phyloP scores from a whole-genome alignment of 768 basidiomycete genomes.

The Lentinula raphanica region DNA sequence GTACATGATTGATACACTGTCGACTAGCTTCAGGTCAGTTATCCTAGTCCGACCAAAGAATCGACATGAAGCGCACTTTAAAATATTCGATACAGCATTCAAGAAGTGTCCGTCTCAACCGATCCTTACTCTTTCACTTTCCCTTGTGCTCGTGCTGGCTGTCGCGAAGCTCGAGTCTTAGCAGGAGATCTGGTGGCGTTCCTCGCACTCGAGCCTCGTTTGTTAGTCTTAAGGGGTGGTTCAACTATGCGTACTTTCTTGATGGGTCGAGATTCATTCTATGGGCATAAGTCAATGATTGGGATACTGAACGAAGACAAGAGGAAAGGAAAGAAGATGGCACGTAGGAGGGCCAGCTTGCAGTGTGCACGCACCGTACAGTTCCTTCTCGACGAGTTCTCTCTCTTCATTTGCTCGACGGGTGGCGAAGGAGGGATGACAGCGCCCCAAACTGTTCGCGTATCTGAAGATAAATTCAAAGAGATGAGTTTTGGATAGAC shows the following conservation, averaged over 20 bases:
- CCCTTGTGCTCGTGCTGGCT: background rate
- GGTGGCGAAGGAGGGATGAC: background rate
- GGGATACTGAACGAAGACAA: too few species aligned
- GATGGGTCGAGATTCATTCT: background rate
- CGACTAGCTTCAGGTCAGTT: too few species aligned
- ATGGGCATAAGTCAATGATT: too few species aligned
- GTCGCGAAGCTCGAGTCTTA: background rate
- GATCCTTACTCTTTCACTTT: background rate
- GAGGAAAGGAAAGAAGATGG: too few species aligned
- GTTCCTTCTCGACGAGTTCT: background rate
- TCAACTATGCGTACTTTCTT: background rate
- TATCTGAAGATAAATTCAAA: background rate
- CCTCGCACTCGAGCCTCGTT: too few species aligned
- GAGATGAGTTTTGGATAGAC: background rate
- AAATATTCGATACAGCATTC: too few species aligned
- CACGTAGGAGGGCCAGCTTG: too few species aligned
- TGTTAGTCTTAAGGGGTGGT: background rate
- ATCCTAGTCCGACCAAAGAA: too few species aligned
- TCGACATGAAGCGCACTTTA: too few species aligned
- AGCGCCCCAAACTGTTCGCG: conserved; percentile 2
- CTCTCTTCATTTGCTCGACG: background rate
- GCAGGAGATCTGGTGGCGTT: background rate
- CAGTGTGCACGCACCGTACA: background rate
- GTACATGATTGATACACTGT: too few species aligned
- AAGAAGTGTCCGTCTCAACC: background rate